phyloP scores from a whole-genome alignment of 805 yeast species.

The Isabelozyma rhagii region DNA sequence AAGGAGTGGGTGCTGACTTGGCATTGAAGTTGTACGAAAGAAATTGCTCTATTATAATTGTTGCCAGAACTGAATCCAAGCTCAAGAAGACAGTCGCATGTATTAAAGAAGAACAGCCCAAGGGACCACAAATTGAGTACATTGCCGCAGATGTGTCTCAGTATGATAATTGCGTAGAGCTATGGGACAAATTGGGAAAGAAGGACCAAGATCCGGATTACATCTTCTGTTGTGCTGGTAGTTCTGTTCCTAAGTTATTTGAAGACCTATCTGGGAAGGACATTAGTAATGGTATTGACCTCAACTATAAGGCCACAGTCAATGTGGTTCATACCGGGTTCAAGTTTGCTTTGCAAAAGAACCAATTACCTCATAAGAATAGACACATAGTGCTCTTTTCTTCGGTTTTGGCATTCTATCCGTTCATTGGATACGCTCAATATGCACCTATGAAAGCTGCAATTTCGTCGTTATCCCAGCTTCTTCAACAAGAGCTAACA shows the following conservation, averaged over 20 bases:
- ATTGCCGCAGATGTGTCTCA: slow-evolving; percentile 63
- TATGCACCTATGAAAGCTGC: slow-evolving; percentile 92
- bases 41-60: slow-evolving; percentile 66
- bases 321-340: slow-evolving; percentile 66
- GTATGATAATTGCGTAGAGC: slow-evolving; percentile 46
- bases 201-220: slow-evolving; percentile 57
- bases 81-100: slow-evolving; percentile 46
- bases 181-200: slow-evolving; percentile 33
- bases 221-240: slow-evolving; percentile 85
- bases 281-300: slow-evolving; percentile 56
- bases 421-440: slow-evolving; percentile 87
- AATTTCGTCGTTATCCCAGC: slow-evolving; percentile 66
- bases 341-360: slow-evolving; percentile 29
- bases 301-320: slow-evolving; percentile 72
- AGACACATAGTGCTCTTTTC: slow-evolving; percentile 58
- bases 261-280: slow-evolving; percentile 59
- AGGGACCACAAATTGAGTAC: slow-evolving; percentile 30
- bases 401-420: slow-evolving; percentile 77
- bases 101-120: slow-evolving; percentile 29
- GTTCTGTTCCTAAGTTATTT: slow-evolving; percentile 75
- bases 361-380: slow-evolving; percentile 34
- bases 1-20: slow-evolving; percentile 83
- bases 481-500: slow-evolving; percentile 76
- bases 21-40: slow-evolving; percentile 53
- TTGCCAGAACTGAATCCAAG: slow-evolving; percentile 71